Percentiles rank a stretch among this genome's conserved stretches.
Evolutionary conservation across 208 protist genomes (phyloP).

Genomic region (Naegleria gruberi): DNA sequence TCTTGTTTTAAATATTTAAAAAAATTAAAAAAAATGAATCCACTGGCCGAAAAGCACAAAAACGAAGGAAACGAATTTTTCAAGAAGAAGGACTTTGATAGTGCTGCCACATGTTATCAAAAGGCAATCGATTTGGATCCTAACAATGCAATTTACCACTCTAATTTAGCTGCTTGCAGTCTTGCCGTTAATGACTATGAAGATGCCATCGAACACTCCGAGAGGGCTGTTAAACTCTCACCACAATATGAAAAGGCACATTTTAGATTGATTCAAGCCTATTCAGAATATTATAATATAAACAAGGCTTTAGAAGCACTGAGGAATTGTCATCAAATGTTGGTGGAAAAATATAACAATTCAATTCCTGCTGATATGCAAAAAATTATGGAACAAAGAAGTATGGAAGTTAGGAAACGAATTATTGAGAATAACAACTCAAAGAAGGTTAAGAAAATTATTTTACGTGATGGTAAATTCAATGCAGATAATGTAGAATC

Average conservation of each 20-base stretch:
- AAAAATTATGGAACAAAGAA: background rate
- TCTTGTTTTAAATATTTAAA: too few species aligned
- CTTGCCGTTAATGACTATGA: slow-evolving; percentile 76
- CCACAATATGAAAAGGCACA: background rate
- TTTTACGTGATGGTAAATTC: background rate
- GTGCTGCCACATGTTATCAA: slow-evolving; percentile 35
- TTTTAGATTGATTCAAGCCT: background rate
- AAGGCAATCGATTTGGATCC: slow-evolving; percentile 37
- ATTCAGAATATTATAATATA: background rate
- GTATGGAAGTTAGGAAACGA: background rate
- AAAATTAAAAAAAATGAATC: background rate
- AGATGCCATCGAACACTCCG: slow-evolving; percentile 42
- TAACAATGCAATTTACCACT: slow-evolving; percentile 29
- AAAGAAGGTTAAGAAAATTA: background rate
- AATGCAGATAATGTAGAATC: background rate
- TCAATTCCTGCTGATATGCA: background rate
- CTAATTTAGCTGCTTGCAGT: slow-evolving; percentile 65
- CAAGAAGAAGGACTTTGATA: slow-evolving; percentile 56
- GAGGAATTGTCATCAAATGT: background rate
- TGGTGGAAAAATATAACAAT: background rate
- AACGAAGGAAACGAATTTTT: slow-evolving; percentile 50
- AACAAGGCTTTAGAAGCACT: background rate
- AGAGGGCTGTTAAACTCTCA: background rate
- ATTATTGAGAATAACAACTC: background rate
- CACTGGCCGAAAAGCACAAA: slow-evolving; percentile 2